phyloP scores from a whole-genome alignment of 2,329 filamentous ascomycete species.

The Aspergillus fijiensis region DNA sequence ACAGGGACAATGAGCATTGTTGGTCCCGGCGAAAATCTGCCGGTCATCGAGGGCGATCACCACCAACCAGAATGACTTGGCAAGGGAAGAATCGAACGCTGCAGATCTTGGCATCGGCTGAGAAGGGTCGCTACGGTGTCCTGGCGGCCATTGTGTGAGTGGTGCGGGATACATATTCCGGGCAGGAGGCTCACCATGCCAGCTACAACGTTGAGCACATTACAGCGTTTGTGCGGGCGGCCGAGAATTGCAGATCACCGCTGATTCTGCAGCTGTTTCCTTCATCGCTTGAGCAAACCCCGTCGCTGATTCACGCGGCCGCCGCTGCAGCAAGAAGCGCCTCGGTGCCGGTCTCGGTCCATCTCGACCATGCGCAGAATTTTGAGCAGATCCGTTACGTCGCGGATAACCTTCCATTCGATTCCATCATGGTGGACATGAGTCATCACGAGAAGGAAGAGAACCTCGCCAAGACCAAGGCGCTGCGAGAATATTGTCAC shows the following conservation, averaged over 20 bases:
- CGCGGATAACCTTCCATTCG: conserved; percentile 58
- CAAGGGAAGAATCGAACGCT: conserved; percentile 14
- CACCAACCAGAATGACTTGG: conserved; percentile 9
- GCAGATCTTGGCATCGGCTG: conserved; percentile 17
- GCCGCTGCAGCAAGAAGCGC: conserved; percentile 54
- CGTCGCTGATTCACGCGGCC: conserved; percentile 51
- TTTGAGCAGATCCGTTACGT: conserved; percentile 58
- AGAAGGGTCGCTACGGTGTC: conserved; percentile 19
- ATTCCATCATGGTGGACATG: conserved; percentile 74
- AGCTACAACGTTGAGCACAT: conserved; percentile 13
- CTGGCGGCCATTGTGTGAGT: conserved; percentile 23
- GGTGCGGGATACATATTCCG: neutral
- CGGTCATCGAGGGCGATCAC: neutral
- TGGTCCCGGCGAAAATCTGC: neutral
- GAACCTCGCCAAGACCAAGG: conserved; percentile 61
- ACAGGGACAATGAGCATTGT: neutral
- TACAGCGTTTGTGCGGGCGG: conserved; percentile 3
- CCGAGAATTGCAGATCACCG: conserved; percentile 6
- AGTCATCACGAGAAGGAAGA: conserved; percentile 66
- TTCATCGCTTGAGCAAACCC: conserved; percentile 16
- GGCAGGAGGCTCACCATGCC: neutral
- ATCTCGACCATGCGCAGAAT: conserved; percentile 63
- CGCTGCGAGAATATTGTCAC: conserved; percentile 61
- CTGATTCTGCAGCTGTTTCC: conserved; percentile 14
- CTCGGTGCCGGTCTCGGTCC: conserved; percentile 57